phyloP scores from a whole-genome alignment of 225 moss, liverwort and hornwort species.

The Pseudisothecium myosuroides region DNA sequence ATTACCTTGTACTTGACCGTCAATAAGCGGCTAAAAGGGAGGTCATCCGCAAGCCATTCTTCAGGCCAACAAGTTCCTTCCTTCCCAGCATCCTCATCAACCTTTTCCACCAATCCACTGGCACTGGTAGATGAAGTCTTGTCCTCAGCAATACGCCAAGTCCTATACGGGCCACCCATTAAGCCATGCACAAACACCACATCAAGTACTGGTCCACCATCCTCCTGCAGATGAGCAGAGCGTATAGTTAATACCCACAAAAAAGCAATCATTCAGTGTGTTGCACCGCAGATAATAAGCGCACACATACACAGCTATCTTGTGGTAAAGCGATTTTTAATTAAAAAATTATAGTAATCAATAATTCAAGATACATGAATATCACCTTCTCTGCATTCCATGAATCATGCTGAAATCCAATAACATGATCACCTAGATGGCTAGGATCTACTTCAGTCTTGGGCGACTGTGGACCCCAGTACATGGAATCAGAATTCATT shows the following conservation, averaged over 20 bases:
- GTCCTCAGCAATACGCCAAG: slow-evolving; percentile 92
- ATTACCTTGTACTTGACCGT: slow-evolving; percentile 95
- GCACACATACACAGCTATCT: background rate
- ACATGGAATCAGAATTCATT: slow-evolving; percentile 63
- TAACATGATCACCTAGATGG: slow-evolving; percentile 21
- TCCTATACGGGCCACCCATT: slow-evolving; percentile 90
- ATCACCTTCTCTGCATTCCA: slow-evolving; percentile 23
- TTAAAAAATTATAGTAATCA: background rate
- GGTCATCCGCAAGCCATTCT: slow-evolving; percentile 85
- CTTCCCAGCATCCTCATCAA: slow-evolving; percentile 85
- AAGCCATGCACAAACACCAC: slow-evolving; percentile 98
- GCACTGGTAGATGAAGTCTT: slow-evolving; percentile 74
- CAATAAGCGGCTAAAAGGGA: slow-evolving; percentile 74
- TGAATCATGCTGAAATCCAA: slow-evolving; percentile 28
- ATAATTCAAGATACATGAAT: background rate
- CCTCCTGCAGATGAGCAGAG: slow-evolving; percentile 17
- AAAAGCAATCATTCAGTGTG: background rate
- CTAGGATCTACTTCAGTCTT: slow-evolving; percentile 9
- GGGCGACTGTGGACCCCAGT: slow-evolving; percentile 26
- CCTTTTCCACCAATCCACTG: slow-evolving; percentile 59
- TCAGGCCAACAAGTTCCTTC: slow-evolving; percentile 96
- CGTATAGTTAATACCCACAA: background rate
- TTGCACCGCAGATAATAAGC: background rate
- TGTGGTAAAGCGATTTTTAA: background rate
- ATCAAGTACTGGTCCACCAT: slow-evolving; percentile 64